These are phyloP conservation scores for Bassia scoparia DNA, from an alignment of 148 eudicot species.

Conservation along the genomic window DNA sequence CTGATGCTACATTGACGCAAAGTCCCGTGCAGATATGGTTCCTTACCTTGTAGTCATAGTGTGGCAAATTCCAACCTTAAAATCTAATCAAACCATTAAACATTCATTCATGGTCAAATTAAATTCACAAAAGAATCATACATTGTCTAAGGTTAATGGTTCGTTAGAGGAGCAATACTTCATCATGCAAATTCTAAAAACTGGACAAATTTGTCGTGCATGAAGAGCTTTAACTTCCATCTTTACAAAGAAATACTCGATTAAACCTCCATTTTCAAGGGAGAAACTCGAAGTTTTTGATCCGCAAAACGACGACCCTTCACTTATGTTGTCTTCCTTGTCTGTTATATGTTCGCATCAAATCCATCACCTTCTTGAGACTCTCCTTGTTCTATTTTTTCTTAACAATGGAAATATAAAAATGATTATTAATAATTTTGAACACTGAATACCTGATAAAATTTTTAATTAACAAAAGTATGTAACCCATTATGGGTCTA, in stretches of 20 bases:
- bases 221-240: constrained; percentile 60
- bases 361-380: constrained; percentile 77
- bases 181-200: constrained; percentile 75
- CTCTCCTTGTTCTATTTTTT: constrained; percentile 73
- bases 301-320: constrained; percentile 55
- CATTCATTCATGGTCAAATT: too few species aligned
- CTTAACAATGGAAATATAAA: constrained; percentile 34
- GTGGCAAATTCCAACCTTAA: constrained; percentile 66
- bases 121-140: too few species aligned
- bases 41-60: constrained; percentile 72
- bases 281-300: constrained; percentile 49
- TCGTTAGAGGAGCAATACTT: constrained; percentile 36
- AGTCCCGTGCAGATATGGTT: constrained; percentile 71
- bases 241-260: constrained; percentile 83
- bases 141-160: neutral
- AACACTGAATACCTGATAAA: neutral
- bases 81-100: constrained; percentile 34
- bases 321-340: constrained; percentile 71
- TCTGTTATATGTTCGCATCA: constrained; percentile 71
- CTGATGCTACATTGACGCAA: constrained; percentile 90
- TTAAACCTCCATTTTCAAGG: constrained; percentile 75
- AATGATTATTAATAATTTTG: neutral
- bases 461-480: neutral
- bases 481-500: constrained; percentile 60
- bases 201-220: constrained; percentile 61